Evolutionary conservation across 2,329 filamentous ascomycete species (phyloP).

Genomic region (Sclerotinia trifoliorum): DNA sequence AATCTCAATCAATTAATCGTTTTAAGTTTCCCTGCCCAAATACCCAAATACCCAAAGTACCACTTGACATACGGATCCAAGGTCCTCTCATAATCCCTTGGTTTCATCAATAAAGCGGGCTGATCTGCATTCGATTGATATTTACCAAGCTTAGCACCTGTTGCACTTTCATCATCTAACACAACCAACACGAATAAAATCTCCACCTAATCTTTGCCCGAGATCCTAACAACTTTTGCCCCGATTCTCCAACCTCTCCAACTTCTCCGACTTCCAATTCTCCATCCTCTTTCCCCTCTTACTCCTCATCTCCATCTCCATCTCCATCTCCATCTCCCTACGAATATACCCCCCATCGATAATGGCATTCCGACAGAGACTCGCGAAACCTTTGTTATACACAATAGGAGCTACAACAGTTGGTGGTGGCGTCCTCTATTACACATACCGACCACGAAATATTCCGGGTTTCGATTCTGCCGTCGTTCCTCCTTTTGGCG

Average conservation of each 20-base stretch:
- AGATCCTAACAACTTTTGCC: neutral
- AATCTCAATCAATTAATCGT: conserved; percentile 5
- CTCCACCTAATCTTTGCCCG: conserved; percentile 9
- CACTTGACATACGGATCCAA: neutral
- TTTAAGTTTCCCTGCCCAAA: neutral
- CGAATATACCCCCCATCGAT: conserved; percentile 26
- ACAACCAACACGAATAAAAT: conserved; percentile 13
- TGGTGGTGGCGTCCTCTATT: conserved; percentile 51
- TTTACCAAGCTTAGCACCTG: conserved; percentile 15
- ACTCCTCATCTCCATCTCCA: conserved; percentile 27
- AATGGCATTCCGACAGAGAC: conserved; percentile 43
- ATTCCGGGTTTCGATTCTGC: conserved; percentile 69
- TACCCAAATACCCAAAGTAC: neutral
- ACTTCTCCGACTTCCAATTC: neutral
- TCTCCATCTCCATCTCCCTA: conserved; percentile 15
- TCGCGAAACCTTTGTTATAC: conserved; percentile 52
- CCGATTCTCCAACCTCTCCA: neutral
- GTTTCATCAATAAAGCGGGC: conserved; percentile 16
- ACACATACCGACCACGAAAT: conserved; percentile 65
- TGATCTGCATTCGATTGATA: conserved; percentile 20
- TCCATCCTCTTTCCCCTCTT: conserved; percentile 23
- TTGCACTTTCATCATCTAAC: conserved; percentile 3
- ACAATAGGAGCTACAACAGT: conserved; percentile 48
- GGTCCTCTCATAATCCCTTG: neutral
- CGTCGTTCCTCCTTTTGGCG: conserved; percentile 67